A percentile compares a stretch with the other conserved stretches of the same genome.
phyloP scores from a whole-genome alignment of 1,284 basidiomycete genomes.

The Sporisorium graminicola region DNA sequence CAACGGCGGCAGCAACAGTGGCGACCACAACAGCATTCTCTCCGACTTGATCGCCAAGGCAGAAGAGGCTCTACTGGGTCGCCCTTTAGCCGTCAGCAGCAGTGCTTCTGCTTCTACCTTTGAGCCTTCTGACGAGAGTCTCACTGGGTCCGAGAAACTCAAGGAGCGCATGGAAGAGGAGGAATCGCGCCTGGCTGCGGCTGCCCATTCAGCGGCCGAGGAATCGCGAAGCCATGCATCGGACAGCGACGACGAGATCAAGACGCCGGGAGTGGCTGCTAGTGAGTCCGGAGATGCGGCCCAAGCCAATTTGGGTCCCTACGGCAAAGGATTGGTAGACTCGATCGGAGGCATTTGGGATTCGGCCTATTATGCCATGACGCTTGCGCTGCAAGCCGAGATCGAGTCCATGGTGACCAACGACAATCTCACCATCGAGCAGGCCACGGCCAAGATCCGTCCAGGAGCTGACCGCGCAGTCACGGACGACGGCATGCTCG shows the following conservation, averaged over 20 bases:
- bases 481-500: slow-evolving; percentile 34
- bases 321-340: slow-evolving; percentile 70
- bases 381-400: slow-evolving; percentile 46
- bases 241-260: slow-evolving; percentile 21
- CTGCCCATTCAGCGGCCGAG: slow-evolving; percentile 50
- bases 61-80: slow-evolving; percentile 33
- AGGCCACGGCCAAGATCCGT: slow-evolving; percentile 46
- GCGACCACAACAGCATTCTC: slow-evolving; percentile 27
- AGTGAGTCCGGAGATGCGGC: slow-evolving; percentile 5
- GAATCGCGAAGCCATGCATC: slow-evolving; percentile 20
- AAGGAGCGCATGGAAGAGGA: slow-evolving; percentile 47
- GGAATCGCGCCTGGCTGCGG: slow-evolving; percentile 40
- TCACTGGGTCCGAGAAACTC: slow-evolving; percentile 28
- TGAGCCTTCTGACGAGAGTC: not conserved
- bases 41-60: slow-evolving; percentile 41
- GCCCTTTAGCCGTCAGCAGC: not conserved
- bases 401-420: slow-evolving; percentile 39
- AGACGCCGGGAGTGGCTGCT: slow-evolving; percentile 18
- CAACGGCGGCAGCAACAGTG: not conserved
- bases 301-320: slow-evolving; percentile 45
- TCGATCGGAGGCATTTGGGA: slow-evolving; percentile 71
- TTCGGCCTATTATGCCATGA: slow-evolving; percentile 67
- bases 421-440: slow-evolving; percentile 52
- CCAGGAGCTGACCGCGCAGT: slow-evolving; percentile 38
- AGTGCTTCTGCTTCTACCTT: not conserved